Conservation (phyloP, 2,329 filamentous ascomycete genomes). For the Falciphora oryzae region DNA sequence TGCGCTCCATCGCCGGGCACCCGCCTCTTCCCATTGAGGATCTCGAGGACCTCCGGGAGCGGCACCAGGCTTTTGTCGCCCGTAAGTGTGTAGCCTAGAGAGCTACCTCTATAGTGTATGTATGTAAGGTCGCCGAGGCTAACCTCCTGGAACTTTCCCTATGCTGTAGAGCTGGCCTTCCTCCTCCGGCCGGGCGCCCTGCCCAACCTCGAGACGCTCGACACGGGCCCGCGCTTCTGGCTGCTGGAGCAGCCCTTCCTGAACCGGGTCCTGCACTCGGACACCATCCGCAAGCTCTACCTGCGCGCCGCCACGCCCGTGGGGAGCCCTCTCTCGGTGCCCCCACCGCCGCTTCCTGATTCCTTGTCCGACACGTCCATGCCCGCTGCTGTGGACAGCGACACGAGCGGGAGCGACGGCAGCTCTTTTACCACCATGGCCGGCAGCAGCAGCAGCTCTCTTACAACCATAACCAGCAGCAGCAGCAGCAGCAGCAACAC, state of each 20-base stretch:
- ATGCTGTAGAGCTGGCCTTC: not conserved
- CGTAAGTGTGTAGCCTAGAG: not conserved
- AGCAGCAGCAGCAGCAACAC: too few relatives aligned
- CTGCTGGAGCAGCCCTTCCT: not conserved
- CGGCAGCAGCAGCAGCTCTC: too few relatives aligned
- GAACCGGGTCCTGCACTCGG: not conserved
- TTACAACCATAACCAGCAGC: too few relatives aligned
- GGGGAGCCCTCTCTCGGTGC: not conserved
- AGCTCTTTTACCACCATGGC: too few relatives aligned
- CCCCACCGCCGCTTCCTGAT: too few relatives aligned
- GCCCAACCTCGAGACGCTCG: not conserved
- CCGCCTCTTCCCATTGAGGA: not conserved
- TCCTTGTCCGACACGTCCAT: too few relatives aligned
- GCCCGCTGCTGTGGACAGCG: too few relatives aligned
- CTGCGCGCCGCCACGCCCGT: not conserved
- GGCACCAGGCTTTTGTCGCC: not conserved
- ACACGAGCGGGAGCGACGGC: too few relatives aligned
- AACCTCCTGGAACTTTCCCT: not conserved
- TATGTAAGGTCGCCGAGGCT: not conserved
- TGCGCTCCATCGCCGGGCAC: not conserved
- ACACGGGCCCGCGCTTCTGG: constrained; percentile 2
- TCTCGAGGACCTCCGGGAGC: not conserved
- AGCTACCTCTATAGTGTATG: not conserved
- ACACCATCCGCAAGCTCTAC: not conserved
- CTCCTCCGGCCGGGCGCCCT: not conserved